These are phyloP conservation scores for Zygotorulaspora mrakii DNA, from an alignment of 1,139 yeast genomes.

Conservation along the genomic window DNA sequence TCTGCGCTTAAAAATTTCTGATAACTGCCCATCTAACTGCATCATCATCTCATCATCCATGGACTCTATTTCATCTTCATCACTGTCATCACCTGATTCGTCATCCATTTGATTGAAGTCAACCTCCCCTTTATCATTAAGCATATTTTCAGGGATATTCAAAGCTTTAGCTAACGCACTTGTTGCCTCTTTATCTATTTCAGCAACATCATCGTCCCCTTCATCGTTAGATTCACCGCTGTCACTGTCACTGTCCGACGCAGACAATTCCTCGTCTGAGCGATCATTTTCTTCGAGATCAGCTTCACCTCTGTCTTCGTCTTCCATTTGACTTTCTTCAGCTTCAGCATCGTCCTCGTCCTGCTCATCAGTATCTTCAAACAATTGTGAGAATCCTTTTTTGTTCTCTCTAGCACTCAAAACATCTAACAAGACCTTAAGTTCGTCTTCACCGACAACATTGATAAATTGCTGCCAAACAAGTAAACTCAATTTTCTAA, in stretches of 20 bases:
- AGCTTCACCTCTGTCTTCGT: slow-evolving; percentile 32
- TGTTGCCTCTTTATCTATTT: slow-evolving; percentile 56
- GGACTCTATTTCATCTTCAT: slow-evolving; percentile 60
- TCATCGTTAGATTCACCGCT: slow-evolving; percentile 52
- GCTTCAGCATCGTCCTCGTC: slow-evolving; percentile 75
- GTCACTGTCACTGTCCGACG: slow-evolving; percentile 52
- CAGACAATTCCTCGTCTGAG: slow-evolving; percentile 42
- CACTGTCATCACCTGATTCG: slow-evolving; percentile 54
- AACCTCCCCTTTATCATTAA: slow-evolving; percentile 48
- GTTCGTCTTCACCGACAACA: slow-evolving; percentile 47
- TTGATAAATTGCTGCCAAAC: slow-evolving; percentile 72
- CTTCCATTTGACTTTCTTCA: slow-evolving; percentile 60
- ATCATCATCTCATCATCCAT: slow-evolving; percentile 98
- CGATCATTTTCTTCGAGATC: slow-evolving; percentile 33
- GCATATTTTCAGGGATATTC: slow-evolving; percentile 54
- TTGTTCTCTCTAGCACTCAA: slow-evolving; percentile 72
- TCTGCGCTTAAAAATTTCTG: slow-evolving; percentile 80
- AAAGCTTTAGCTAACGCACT: slow-evolving; percentile 74
- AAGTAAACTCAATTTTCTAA: slow-evolving; percentile 65
- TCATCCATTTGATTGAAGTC: slow-evolving; percentile 48
- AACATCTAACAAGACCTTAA: slow-evolving; percentile 62
- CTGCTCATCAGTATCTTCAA: slow-evolving; percentile 68
- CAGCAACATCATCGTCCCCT: slow-evolving; percentile 61
- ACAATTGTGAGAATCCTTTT: slow-evolving; percentile 74
- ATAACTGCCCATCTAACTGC: slow-evolving; percentile 82